Evolutionary conservation across 2,329 filamentous ascomycete species (phyloP).

Genomic region (Cylindrodendrum hubeiense): DNA sequence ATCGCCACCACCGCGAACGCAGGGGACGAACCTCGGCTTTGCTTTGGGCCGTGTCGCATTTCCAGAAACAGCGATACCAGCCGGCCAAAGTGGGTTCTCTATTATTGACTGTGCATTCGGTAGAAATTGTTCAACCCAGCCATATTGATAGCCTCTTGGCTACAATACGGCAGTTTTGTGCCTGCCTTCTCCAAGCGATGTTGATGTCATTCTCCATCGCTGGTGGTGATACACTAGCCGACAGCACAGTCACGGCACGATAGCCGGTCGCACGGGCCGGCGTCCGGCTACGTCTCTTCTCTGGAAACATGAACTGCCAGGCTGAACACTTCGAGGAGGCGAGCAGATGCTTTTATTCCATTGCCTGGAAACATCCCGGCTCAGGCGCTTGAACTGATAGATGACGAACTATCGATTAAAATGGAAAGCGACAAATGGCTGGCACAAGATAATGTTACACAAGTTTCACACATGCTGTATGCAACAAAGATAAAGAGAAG

Average conservation of each 20-base stretch:
- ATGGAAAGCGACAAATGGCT: no score
- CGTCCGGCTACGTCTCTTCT: background rate
- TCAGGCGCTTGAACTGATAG: no score
- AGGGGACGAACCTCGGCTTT: slow-evolving; percentile 21
- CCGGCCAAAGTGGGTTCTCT: background rate
- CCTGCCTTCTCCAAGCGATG: background rate
- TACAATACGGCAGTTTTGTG: background rate
- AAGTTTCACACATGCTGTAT: no score
- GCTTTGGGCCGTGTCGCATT: background rate
- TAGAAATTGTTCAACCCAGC: no score
- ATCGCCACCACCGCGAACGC: slow-evolving; percentile 14
- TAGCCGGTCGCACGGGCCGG: background rate
- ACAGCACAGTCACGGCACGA: background rate
- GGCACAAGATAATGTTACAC: no score
- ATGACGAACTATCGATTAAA: no score
- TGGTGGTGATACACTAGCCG: background rate
- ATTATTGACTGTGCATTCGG: background rate
- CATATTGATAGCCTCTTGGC: no score
- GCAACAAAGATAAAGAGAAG: no score
- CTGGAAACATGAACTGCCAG: background rate
- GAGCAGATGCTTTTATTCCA: background rate
- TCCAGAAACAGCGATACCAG: slow-evolving; percentile 2
- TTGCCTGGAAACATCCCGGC: background rate
- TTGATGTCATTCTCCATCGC: background rate
- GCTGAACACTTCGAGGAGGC: no score